Percentiles rank a stretch among this genome's conserved stretches.
phyloP scores from a whole-genome alignment of 1,284 basidiomycete species.

The Malassezia japonica region DNA sequence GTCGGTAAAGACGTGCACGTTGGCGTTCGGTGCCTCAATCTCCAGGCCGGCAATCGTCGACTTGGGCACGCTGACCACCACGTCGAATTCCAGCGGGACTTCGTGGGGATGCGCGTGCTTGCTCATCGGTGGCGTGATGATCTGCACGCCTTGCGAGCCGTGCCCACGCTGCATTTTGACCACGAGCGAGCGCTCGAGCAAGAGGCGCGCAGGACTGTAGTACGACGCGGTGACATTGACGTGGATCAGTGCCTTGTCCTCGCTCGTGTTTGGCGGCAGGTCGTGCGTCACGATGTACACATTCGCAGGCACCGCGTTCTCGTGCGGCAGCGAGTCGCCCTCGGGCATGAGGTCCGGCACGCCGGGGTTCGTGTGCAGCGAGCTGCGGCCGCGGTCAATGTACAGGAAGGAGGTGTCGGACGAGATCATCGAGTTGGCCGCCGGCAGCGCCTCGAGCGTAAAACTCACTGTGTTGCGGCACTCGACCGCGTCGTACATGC shows the following conservation, averaged over 20 bases:
- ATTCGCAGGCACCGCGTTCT: neutral
- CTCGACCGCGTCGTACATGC: conserved; percentile 3
- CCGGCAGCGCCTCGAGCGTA: conserved; percentile 3
- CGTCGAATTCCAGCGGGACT: conserved; percentile 26
- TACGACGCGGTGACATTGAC: conserved; percentile 32
- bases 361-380: neutral
- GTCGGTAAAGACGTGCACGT: conserved; percentile 18
- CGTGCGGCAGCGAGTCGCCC: neutral
- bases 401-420: conserved; percentile 10
- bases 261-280: neutral
- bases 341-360: neutral
- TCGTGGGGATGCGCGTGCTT: conserved; percentile 5
- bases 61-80: conserved; percentile 28
- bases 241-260: conserved; percentile 18
- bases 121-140: conserved; percentile 17
- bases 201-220: conserved; percentile 24
- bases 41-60: conserved; percentile 23
- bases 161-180: conserved; percentile 30
- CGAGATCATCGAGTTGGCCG: neutral
- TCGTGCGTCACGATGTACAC: conserved; percentile 2
- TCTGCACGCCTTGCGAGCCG: conserved; percentile 28
- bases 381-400: conserved; percentile 2
- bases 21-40: conserved; percentile 24
- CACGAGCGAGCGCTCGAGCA: conserved; percentile 26
- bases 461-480: conserved; percentile 3